Evolutionary conservation across 495 filamentous ascomycete species (phyloP).

Genomic region (Trichoderma asperelloides): DNA sequence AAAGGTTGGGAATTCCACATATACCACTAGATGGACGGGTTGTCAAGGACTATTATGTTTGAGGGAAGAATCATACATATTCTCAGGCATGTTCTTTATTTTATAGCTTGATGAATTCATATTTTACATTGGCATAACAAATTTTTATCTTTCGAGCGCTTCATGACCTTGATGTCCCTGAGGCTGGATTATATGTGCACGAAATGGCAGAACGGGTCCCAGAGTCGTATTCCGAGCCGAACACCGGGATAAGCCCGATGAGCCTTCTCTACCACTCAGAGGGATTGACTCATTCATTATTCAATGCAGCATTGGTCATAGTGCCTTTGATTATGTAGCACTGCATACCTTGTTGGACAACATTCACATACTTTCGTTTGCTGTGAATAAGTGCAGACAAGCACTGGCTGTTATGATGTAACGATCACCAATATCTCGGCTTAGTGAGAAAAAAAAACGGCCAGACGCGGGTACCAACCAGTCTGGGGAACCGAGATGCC

Average conservation of each 20-base stretch:
- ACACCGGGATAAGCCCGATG: constrained; percentile 1
- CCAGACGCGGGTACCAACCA: not conserved
- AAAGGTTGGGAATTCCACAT: constrained; percentile 6
- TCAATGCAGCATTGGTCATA: no score
- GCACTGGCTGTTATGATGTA: not conserved
- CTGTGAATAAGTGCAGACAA: no score
- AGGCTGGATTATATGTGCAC: no score
- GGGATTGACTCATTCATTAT: no score
- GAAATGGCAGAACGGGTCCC: not conserved
- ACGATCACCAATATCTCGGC: not conserved
- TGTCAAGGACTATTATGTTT: not conserved
- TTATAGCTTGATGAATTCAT: no score
- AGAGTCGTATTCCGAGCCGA: not conserved
- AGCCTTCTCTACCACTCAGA: not conserved
- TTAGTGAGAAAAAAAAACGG: not conserved
- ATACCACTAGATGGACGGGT: constrained; percentile 3
- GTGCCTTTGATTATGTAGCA: no score
- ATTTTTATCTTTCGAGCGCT: no score
- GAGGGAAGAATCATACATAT: not conserved
- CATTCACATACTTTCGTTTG: no score
- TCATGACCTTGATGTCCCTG: no score
- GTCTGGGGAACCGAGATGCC: not conserved
- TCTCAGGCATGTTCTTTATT: not conserved
- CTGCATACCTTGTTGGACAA: no score
- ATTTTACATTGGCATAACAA: no score